phyloP scores from a whole-genome alignment of 78 protist genomes.

The slime mould (Dictyostelium discoideum) region DNA sequence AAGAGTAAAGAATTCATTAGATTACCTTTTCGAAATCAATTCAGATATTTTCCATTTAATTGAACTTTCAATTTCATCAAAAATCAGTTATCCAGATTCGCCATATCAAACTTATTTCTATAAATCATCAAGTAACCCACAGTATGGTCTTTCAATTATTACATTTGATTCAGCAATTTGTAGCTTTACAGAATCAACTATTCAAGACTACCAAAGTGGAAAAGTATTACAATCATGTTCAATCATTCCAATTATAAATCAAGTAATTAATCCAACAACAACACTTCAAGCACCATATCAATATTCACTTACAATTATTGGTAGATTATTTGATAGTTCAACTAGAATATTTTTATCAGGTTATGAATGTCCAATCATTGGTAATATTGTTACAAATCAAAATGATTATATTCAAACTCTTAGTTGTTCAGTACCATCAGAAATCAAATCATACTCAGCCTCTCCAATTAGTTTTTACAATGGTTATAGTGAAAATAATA shows the following conservation, averaged over 20 bases:
- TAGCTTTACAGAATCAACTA: background rate
- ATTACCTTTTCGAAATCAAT: background rate
- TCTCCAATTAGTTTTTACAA: background rate
- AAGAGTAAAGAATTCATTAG: background rate
- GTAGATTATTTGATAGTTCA: background rate
- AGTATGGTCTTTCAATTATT: background rate
- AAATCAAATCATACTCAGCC: background rate
- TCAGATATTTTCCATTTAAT: background rate
- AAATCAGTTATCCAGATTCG: background rate
- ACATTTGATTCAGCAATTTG: background rate
- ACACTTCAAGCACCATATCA: background rate
- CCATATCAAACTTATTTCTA: background rate
- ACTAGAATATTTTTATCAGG: background rate
- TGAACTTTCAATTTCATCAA: background rate
- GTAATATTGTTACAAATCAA: background rate
- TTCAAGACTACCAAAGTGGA: background rate
- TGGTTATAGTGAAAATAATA: background rate
- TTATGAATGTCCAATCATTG: background rate
- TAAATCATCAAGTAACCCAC: background rate
- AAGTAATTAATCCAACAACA: background rate
- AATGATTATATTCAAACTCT: background rate
- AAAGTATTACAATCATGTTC: constrained; percentile 4
- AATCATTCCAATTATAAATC: background rate
- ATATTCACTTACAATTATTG: background rate
- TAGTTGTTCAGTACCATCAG: background rate